Base-by-base conservation (phyloP, 192 early-diverging fungal species). In the Coemansia sp. region DNA sequence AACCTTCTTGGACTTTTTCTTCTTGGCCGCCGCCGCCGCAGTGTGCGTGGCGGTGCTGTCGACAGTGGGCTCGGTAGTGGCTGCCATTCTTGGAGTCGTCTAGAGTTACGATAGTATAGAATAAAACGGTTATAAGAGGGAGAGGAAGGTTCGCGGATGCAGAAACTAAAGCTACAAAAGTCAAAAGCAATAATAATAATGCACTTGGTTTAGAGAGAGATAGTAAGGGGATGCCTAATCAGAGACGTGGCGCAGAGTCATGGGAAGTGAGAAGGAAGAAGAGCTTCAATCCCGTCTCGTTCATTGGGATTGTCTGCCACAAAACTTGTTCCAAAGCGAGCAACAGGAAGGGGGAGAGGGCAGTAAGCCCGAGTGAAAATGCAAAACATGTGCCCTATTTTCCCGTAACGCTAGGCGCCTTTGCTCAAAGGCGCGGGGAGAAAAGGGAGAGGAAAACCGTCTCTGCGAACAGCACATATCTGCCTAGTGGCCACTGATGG, bases 1-100 rank as follows among this genome's bases (percentile, higher is more conserved):
- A 4, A 29, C 43, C 67, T 80, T 80, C 65, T 71, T 75, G 60
- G 58, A 44, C 73, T 71, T 80, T 50, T 73, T 77, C 65, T 71
- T 77, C 67, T 74, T 75, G 67, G 27, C 59, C 7, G 69, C 67
- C 49, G 31, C 8, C 14, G 23, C 59, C 44, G 14, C 45, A 28
- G 45, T 16, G 31, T 45, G 64, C 40, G 60, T 56, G 21, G 48
- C 62, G 31, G 51, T 61, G 24, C 67, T 64, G 38, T 74, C 65
- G 54, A 74, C 67, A 45, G 57, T 67, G 51, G 77, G 77, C 57
- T 74, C 71, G 38, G 77, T 74, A 29, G 71, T 71, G 19, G 77
- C 67, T 6, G 71, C 71, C 77, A 80, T 80, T 43, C 23, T 32
- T 65, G 23, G 11, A 51, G 45, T 11, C n/a, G 25, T 6, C 22